Base-by-base conservation (phyloP, 2,329 filamentous ascomycete species). In the Fusarium citri region DNA sequence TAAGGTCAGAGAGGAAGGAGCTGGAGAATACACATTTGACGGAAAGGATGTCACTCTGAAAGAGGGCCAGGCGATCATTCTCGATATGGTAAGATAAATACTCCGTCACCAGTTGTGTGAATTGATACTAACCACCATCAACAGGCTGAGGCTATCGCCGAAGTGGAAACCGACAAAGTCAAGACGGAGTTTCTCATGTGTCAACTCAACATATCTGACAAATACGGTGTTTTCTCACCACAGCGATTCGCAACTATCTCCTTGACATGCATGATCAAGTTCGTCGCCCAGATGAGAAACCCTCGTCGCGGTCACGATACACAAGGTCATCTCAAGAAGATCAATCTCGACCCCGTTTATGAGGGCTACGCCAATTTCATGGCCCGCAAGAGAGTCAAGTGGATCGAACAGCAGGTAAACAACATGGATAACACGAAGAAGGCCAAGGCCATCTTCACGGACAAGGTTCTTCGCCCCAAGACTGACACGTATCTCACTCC, bases 321-420 rank as follows among this genome's bases (percentile, higher is more conserved):
- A 0, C 72, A 73, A 12, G 72, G 72, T 3, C 55, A 28, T 10
- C 51, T 64, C 26, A 74, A 73, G 64, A 70, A 57, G 23, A 48
- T 74, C 16, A 25, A 42, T 9, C 45, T 74, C 7, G 66, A 71
- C 34, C 49, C 59, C 0, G 55, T 69, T 0, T 42, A 46, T 6
- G 72, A 74, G 18, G 60, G 59, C 4, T 74, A 73, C 22, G 54
- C 70, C 6, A 74, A 74, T 22, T 74, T 69, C 54, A 73, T 74
- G 72, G 72, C 57, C 0, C 56, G 37, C 4, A 30, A 30, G 4
- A n/a, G 56, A 12, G 49, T 59, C 1, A 20, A 20, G 5, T 59
- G 56, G 56, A 59, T 59, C 14, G 6, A 55, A 10, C 4, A 55
- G 4, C 56, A 59, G 6, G 56, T 34, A 22, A 15, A 30, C 6